These are phyloP conservation scores for Fusarium clavum DNA, from an alignment of 2,329 filamentous ascomycete genomes.

Conservation along the genomic window DNA sequence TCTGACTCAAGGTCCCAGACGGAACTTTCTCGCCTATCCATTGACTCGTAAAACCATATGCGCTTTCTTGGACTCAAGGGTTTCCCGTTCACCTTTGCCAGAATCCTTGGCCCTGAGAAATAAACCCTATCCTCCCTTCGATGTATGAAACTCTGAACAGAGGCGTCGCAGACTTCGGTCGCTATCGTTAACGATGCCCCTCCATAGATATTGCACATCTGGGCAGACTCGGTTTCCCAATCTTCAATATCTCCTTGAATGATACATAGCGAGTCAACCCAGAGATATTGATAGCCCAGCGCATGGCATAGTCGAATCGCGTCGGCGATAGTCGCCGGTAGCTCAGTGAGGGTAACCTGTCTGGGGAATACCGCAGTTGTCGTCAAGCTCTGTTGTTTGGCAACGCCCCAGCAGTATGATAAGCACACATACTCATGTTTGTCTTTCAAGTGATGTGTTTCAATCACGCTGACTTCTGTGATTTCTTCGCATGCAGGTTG, in stretches of 20 bases:
- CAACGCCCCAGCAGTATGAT: background rate
- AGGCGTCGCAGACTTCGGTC: background rate
- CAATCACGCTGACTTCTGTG: background rate
- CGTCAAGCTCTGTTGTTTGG: background rate
- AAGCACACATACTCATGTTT: background rate
- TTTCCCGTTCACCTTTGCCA: rapidly evolving
- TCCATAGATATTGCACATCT: background rate
- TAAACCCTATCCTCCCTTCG: background rate
- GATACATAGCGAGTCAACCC: background rate
- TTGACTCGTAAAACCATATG: background rate
- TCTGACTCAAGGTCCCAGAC: background rate
- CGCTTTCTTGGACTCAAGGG: background rate
- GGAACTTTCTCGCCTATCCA: background rate
- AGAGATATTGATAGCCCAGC: background rate
- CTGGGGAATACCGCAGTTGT: background rate
- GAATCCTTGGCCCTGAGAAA: background rate
- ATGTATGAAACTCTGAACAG: background rate
- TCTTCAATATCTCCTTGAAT: background rate
- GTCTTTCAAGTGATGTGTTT: background rate
- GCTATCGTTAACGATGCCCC: background rate
- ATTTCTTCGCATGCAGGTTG: rapidly evolving
- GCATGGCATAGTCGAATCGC: background rate
- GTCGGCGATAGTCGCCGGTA: background rate
- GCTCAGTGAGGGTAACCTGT: background rate
- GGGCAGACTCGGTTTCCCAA: background rate